These are phyloP conservation scores for Plasmopara halstedii DNA, from an alignment of 352 stramenopile genomes.

Conservation along the genomic window DNA sequence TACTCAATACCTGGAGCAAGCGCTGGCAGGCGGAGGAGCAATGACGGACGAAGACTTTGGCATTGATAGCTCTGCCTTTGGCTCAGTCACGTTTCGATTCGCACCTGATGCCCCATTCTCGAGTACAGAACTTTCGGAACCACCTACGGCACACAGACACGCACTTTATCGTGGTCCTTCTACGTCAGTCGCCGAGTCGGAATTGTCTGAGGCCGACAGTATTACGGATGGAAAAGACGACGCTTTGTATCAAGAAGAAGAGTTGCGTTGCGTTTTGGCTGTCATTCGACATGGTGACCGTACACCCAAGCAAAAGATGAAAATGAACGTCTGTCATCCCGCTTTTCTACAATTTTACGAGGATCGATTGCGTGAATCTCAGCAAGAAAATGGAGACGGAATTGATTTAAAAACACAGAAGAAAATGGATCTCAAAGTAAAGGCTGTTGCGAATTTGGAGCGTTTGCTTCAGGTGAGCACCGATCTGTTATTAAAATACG, in stretches of 20 bases:
- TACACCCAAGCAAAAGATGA: constrained; percentile 99
- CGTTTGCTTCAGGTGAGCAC: constrained; percentile 72
- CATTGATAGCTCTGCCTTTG: constrained; percentile 44
- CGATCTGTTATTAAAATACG: constrained; percentile 58
- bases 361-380: constrained; percentile 30
- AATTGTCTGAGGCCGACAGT: constrained; percentile 21
- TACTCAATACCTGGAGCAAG: constrained; percentile 66
- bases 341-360: constrained; percentile 86
- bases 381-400: constrained; percentile 21
- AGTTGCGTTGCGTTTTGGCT: constrained; percentile 97
- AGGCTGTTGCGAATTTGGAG: constrained; percentile 73
- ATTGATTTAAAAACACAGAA: constrained; percentile 36
- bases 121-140: constrained; percentile 54
- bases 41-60: constrained; percentile 39
- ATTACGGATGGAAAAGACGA: constrained; percentile 18
- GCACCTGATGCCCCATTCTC: constrained; percentile 28
- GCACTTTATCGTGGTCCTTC: constrained; percentile 17
- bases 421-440: constrained; percentile 84
- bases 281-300: constrained; percentile 99
- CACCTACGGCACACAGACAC: constrained; percentile 26
- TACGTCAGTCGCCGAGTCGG: constrained; percentile 22
- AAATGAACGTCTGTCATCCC: constrained; percentile 90
- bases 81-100: constrained; percentile 57
- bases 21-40: constrained; percentile 26
- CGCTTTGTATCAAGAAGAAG: constrained; percentile 82